These are phyloP conservation scores for Exophiala dermatitidis DNA, from an alignment of 2,329 filamentous ascomycete genomes.

Conservation along the genomic window DNA sequence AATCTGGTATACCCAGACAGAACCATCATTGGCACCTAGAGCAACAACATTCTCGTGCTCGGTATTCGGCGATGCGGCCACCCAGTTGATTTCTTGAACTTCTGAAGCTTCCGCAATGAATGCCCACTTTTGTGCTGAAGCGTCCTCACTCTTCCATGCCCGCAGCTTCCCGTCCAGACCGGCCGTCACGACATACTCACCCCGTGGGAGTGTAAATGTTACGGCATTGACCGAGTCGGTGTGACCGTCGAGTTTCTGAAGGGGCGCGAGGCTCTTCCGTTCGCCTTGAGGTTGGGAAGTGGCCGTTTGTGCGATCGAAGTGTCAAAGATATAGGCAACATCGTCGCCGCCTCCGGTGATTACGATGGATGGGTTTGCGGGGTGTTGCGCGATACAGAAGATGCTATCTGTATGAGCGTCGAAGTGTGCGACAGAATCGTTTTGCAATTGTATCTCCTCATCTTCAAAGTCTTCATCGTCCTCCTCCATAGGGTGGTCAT, in stretches of 20 bases:
- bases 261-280: constrained; percentile 53
- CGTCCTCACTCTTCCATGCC: constrained; percentile 53
- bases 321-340: constrained; percentile 78
- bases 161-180: constrained; percentile 80
- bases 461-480: constrained; percentile 51
- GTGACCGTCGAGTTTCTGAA: constrained; percentile 80
- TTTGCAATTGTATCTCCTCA: constrained; percentile 69
- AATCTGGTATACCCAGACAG: constrained; percentile 92
- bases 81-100: constrained; percentile 92
- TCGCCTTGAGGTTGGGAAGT: constrained; percentile 50
- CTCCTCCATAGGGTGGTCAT: constrained; percentile 67
- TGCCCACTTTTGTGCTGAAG: constrained; percentile 48
- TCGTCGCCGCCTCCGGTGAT: constrained; percentile 85
- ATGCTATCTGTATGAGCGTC: constrained; percentile 84
- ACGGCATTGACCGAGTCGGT: constrained; percentile 84
- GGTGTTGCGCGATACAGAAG: constrained; percentile 92
- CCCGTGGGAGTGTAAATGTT: constrained; percentile 72
- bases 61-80: constrained; percentile 64
- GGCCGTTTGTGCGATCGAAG: constrained; percentile 56
- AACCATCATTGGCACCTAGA: constrained; percentile 81
- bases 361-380: constrained; percentile 65
- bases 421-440: constrained; percentile 90
- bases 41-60: constrained; percentile 73
- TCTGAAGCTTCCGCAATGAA: constrained; percentile 75
- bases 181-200: constrained; percentile 77